phyloP scores from a whole-genome alignment of 2,329 filamentous ascomycete genomes.

The Phaeosphaeria sp. region DNA sequence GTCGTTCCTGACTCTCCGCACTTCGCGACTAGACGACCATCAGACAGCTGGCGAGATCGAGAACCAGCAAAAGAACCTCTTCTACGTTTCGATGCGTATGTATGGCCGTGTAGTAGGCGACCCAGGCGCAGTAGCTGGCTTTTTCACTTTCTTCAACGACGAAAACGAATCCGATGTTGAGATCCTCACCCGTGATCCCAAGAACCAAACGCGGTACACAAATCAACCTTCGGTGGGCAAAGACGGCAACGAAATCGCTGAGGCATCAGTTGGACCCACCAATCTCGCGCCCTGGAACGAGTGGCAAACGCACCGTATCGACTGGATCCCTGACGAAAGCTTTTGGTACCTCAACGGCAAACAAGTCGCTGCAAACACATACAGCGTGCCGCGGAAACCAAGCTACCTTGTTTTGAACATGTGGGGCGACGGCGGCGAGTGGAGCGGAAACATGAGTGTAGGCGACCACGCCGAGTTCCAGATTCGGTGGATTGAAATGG shows the following conservation, averaged over 20 bases:
- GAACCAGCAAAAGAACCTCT: constrained; percentile 51
- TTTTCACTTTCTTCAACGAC: constrained; percentile 62
- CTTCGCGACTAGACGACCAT: constrained; percentile 51
- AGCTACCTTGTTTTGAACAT: constrained; percentile 64
- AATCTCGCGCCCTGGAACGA: constrained; percentile 60
- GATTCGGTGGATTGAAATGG: constrained; percentile 68
- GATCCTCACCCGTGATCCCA: constrained; percentile 57
- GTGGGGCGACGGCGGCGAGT: constrained; percentile 67
- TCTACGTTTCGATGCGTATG: constrained; percentile 57
- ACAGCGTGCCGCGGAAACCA: constrained; percentile 62
- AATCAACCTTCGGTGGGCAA: constrained; percentile 64
- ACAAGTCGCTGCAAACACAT: constrained; percentile 60
- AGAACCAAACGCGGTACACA: constrained; percentile 59
- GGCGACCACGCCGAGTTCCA: constrained; percentile 61
- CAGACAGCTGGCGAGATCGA: constrained; percentile 59
- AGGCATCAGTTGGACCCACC: constrained; percentile 58
- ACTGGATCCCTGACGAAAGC: constrained; percentile 63
- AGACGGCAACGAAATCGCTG: constrained; percentile 53
- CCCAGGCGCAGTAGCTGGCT: constrained; percentile 57
- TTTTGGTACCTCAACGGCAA: constrained; percentile 64
- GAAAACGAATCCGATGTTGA: constrained; percentile 61
- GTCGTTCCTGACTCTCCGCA: constrained; percentile 57
- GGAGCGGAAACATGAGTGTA: constrained; percentile 65
- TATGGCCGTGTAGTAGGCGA: constrained; percentile 54
- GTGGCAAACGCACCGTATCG: constrained; percentile 66